Base-by-base conservation (phyloP, 1,284 basidiomycete genomes). In the Heterobasidion occidentale region DNA sequence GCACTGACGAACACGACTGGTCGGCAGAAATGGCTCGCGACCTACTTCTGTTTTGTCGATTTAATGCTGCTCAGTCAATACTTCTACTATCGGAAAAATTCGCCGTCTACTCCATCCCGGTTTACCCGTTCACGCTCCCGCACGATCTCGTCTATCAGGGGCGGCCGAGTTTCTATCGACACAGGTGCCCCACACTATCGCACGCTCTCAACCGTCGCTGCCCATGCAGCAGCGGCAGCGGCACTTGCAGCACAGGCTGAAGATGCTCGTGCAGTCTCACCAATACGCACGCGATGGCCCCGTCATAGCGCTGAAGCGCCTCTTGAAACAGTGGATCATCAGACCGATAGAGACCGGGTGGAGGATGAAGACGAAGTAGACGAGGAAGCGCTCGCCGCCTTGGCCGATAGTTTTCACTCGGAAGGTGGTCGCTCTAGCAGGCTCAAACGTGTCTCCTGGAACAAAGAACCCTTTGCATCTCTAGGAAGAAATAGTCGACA, bases 41-140 rank as follows among this genome's bases (percentile, higher is more conserved):
- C 79, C 0, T 96, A 96, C 70, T 97, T 96, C 67, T 89, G 90
- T 63, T 73, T 80, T 54, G 80, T 96, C 53, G 94, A 96, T 69
- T 71, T 83, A 52, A 76, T 79, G 45, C 77, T 96, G 33, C 74
- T 94, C 55, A 69, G 65, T 9, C 93, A 97, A 68, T 96, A 84
- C 71, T 76, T 86, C 64, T 88, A 94, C 72, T 96, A 94, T 66
- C 51, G 65, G 63, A 55, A 62, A 55, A 54, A 64, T 15, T 47
- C 66, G 38, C 68, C 65, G 61, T 69, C 71, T 51, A 66, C 66
- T 2, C 68, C 72, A 6, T 59, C 75, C n/a, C 61, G 66, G 46
- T 68, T 73, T 61, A 61, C 69, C 15, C 75, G 69, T n/a, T 60
- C 69, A 35, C 76, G 74, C 45, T 72, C 78, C 14, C 76, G 78